Base-by-base conservation (phyloP, 345 rosid species). In the Sisymbrium irio region DNA sequence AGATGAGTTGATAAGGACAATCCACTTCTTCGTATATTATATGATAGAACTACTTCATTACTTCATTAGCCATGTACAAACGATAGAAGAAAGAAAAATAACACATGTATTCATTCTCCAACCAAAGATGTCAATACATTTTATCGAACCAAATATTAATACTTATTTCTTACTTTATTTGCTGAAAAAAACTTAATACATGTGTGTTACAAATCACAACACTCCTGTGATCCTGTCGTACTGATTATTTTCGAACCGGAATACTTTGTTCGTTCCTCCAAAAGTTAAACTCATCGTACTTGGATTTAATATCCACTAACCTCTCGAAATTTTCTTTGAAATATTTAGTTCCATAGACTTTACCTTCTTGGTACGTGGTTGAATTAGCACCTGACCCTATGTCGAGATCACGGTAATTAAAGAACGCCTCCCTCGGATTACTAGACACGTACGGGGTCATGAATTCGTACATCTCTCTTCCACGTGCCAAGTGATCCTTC, bases 231-330 rank as follows among this genome's bases (percentile, higher is more conserved):
- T 47, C 55, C 6, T 49, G 7, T 27, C 18, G 4, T 10, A 44
- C 47, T 42, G 9, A 49, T 62, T 15, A 49, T 7, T 9, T 69
- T 5, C 75, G 65, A 62, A 70, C 70, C 19, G 94, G 91, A 39
- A 89, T 83, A 74, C 86, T 82, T 28, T 85, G 88, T 77, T 87
- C 84, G 3, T 82, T 77, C 57, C 70, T 77, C 77, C 85, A 87
- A 73, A 85, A 85, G 46, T 87, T 85, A 0, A 40, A 40, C 44
- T 0, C 80, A 76, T 87, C 95, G 74, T 63, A 25, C 0, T 10
- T 8, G 0, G 81, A 71, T 73, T 87, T 89, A 32, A 87, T 77
- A 15, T 64, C 44, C 40, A 84, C 90, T 40, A 85, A 47, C 47
- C 85, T 85, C 4, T 87, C 80, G 20, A 73, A 89, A 47, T 87